Conservation (phyloP, 116 monocot species). For the Trichopus zeylanicus region DNA sequence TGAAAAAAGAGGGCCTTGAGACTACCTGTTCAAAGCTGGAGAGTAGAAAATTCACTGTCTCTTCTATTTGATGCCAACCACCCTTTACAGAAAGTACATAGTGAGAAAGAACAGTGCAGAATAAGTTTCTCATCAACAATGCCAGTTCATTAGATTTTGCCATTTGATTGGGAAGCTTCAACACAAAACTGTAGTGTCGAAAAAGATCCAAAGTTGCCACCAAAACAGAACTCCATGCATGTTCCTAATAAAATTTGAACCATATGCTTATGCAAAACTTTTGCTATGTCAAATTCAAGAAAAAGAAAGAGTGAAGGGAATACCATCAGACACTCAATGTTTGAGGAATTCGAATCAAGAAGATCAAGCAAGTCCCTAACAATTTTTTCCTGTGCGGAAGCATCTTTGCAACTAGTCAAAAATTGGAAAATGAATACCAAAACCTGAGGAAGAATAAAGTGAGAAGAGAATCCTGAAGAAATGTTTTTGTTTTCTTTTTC, state of each 20-base stretch:
- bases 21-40: constrained; percentile 55
- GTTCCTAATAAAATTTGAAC: constrained; percentile 39
- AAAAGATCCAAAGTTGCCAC: constrained; percentile 59
- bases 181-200: constrained; percentile 18
- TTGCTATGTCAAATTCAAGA: not conserved
- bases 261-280: not conserved
- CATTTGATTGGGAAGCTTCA: constrained; percentile 11
- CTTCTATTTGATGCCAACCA: constrained; percentile 89
- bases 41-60: constrained; percentile 74
- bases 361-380: constrained; percentile 66
- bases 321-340: constrained; percentile 92
- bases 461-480: constrained; percentile 36
- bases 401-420: constrained; percentile 56
- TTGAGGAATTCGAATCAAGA: constrained; percentile 84
- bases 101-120: constrained; percentile 74
- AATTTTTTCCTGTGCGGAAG: constrained; percentile 47
- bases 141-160: constrained; percentile 34
- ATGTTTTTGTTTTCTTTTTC: constrained; percentile 29
- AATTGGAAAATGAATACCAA: constrained; percentile 82
- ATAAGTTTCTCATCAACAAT: constrained; percentile 76
- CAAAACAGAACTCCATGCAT: constrained; percentile 83
- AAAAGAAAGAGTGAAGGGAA: constrained; percentile 2
- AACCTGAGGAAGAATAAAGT: constrained; percentile 83
- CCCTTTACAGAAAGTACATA: constrained; percentile 79
- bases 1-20: not conserved